Percentiles rank a stretch among this genome's conserved stretches.
Evolutionary conservation across 2,329 filamentous ascomycete species (phyloP).

Genomic region (Pyricularia pennisetigena): DNA sequence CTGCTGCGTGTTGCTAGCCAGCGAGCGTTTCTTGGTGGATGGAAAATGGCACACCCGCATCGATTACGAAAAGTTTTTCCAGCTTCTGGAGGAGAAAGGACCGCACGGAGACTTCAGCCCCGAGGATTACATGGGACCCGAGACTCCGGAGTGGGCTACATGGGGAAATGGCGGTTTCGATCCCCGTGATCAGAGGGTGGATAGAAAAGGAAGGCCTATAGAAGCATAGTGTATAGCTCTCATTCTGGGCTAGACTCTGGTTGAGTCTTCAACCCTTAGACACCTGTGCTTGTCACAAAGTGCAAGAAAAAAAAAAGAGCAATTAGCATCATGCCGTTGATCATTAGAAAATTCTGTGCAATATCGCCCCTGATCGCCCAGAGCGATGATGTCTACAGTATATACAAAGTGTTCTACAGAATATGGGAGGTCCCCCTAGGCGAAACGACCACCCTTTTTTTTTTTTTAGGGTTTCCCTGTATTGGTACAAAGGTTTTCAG

Average conservation of each 20-base stretch:
- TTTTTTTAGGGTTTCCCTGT: neutral
- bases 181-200: constrained; percentile 77
- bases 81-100: constrained; percentile 61
- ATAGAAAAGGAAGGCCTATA: constrained; percentile 69
- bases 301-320: neutral
- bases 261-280: neutral
- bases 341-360: neutral
- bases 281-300: neutral
- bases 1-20: constrained; percentile 83
- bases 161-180: constrained; percentile 96
- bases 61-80: constrained; percentile 82
- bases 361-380: constrained; percentile 1
- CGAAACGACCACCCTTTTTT: neutral
- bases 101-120: constrained; percentile 64
- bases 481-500: neutral
- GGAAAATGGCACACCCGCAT: constrained; percentile 88
- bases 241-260: neutral
- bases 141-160: constrained; percentile 86
- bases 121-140: constrained; percentile 79
- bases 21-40: constrained; percentile 64
- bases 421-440: neutral
- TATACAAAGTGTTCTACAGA: constrained; percentile 6
- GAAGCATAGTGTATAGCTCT: constrained; percentile 19
- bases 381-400: constrained; percentile 3
- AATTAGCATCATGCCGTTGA: constrained; percentile 6